Base-by-base conservation (phyloP, 352 stramenopile species). In the Globisporangium emineosum region DNA sequence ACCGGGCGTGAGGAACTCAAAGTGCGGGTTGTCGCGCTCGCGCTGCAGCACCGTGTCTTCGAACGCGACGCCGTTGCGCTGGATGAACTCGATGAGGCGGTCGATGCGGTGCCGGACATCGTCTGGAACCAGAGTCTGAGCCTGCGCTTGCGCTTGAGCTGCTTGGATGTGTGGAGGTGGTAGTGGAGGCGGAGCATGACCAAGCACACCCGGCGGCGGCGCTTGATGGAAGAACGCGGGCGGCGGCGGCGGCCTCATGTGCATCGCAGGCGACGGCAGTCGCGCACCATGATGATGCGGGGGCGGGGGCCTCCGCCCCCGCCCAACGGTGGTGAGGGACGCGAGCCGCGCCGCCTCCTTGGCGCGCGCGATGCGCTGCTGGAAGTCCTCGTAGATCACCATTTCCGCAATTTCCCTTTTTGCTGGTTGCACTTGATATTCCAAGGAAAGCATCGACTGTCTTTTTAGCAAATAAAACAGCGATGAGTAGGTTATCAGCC, bases 51-150 rank as follows among this genome's bases (percentile, higher is more conserved):
- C 73, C 2, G 78, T 83, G 21, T 71, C 71, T 68, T 90, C 81
- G 49, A 90, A 88, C 10, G 68, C 75, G 13, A 75, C 51, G 1
- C 78, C 81, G 40, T 90, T 90, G 53, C 81, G 78, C 21, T 65
- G 63, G 32, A 88, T 75, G 50, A 88, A 90, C 50, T 87, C 81
- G 37, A 87, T 65, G 23, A 90, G 72, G 13, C 75, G 65, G 45
- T 88, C 77, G 30, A 90, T 86, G 42, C 81, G 77, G 27, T 87
- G 73, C 12, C 58, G 70, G 1, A 82, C 71, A 30, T 78, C 73
- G 3, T 71, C 60, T n/a, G 81, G 75, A 8, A 85, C 37, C 58
- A 51, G 40, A n/a, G 63, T 4, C 27, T 10, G 50, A 43, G 4
- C 59, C 27, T n/a, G 65, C 40, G 25, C 21, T 13, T 40, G 55